Conservation (phyloP, 768 basidiomycete genomes). For the Russula griseocarnosa region DNA sequence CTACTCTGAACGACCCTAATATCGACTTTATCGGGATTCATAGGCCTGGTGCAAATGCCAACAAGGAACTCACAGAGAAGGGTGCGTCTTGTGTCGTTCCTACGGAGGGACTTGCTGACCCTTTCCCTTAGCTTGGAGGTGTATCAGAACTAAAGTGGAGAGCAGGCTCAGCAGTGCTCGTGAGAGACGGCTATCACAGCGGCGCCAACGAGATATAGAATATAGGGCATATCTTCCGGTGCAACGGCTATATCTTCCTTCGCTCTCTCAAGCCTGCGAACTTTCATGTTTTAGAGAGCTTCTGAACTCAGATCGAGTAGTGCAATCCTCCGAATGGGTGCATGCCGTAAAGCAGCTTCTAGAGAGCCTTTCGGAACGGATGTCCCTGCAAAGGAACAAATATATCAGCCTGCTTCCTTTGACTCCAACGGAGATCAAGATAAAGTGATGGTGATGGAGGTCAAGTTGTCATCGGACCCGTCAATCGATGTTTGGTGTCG, state of each 20-base stretch:
- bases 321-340: slow-evolving; percentile 11
- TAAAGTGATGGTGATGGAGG: slow-evolving; percentile 7
- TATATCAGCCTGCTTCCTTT: slow-evolving; percentile 2
- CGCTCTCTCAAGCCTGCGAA: slow-evolving; percentile 3
- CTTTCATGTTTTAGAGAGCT: slow-evolving; percentile 24
- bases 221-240: slow-evolving; percentile 9
- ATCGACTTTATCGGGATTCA: neutral
- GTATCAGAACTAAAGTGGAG: slow-evolving; percentile 17
- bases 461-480: slow-evolving; percentile 14
- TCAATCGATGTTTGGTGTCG: slow-evolving; percentile 12
- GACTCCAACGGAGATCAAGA: neutral
- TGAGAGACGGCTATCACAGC: neutral
- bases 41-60: slow-evolving; percentile 15
- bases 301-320: slow-evolving; percentile 3
- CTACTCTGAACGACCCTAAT: too few relatives aligned
- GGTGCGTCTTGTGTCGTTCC: neutral
- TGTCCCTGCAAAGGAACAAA: slow-evolving; percentile 6
- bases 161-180: slow-evolving; percentile 8
- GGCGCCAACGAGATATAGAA: neutral
- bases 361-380: slow-evolving; percentile 22
- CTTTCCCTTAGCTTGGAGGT: slow-evolving; percentile 17
- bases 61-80: slow-evolving; percentile 18
- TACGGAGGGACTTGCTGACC: neutral
- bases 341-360: slow-evolving; percentile 2
- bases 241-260: slow-evolving; percentile 22